A percentile compares a stretch with the other conserved stretches of the same genome.
phyloP scores from a whole-genome alignment of 2,329 filamentous ascomycete species.

The Exophiala dermatitidis region DNA sequence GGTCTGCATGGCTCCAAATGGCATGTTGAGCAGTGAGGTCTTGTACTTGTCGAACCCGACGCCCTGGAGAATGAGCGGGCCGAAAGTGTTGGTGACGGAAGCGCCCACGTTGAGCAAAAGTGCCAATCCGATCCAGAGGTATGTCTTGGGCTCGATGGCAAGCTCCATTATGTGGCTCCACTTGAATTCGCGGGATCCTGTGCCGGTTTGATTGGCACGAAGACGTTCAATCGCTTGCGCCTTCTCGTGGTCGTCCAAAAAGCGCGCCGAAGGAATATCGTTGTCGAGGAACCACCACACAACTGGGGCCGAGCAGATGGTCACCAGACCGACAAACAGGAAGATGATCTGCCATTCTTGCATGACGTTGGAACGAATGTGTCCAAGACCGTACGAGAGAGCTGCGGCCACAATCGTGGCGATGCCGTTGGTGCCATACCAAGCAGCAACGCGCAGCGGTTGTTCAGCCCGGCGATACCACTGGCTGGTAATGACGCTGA shows the following conservation, averaged over 20 bases:
- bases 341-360: slow-evolving; percentile 54
- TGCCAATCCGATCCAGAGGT: slow-evolving; percentile 55
- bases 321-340: slow-evolving; percentile 55
- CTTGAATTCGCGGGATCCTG: slow-evolving; percentile 42
- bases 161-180: slow-evolving; percentile 39
- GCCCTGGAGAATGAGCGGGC: slow-evolving; percentile 55
- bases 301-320: slow-evolving; percentile 51
- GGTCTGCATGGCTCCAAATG: slow-evolving; percentile 57
- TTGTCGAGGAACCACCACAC: slow-evolving; percentile 56
- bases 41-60: slow-evolving; percentile 54
- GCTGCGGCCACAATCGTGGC: slow-evolving; percentile 52
- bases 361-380: slow-evolving; percentile 42
- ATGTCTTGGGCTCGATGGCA: slow-evolving; percentile 42
- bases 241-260: slow-evolving; percentile 43
- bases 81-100: slow-evolving; percentile 57
- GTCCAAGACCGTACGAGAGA: slow-evolving; percentile 51
- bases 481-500: slow-evolving; percentile 40
- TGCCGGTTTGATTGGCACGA: slow-evolving; percentile 46
- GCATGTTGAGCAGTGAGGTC: slow-evolving; percentile 59
- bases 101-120: slow-evolving; percentile 59
- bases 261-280: slow-evolving; percentile 48
- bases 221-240: slow-evolving; percentile 44
- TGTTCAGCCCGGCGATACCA: slow-evolving; percentile 52
- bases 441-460: slow-evolving; percentile 56
- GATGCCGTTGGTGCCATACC: slow-evolving; percentile 57